phyloP scores from a whole-genome alignment of 768 basidiomycete species.

The Boletus eberwhitei region DNA sequence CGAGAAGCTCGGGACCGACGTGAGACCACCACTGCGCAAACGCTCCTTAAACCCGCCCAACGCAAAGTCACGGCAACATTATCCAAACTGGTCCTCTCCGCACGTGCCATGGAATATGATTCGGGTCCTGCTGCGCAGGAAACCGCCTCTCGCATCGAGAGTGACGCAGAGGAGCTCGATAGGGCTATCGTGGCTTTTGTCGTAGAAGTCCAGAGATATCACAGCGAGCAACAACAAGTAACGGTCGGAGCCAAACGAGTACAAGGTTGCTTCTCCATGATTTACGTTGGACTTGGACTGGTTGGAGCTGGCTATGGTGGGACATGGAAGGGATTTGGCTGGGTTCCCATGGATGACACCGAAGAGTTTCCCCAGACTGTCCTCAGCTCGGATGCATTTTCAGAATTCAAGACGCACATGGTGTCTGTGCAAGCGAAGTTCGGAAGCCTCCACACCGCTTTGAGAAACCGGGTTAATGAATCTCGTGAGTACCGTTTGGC shows the following conservation, averaged over 20 bases:
- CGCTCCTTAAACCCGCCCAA: slow-evolving; percentile 74
- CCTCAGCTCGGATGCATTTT: slow-evolving; percentile 50
- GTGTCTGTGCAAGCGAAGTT: slow-evolving; percentile 51
- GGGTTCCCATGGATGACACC: slow-evolving; percentile 55
- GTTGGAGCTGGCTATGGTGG: slow-evolving; percentile 76
- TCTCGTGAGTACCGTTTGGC: slow-evolving; percentile 23
- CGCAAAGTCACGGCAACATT: slow-evolving; percentile 86
- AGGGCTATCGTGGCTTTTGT: slow-evolving; percentile 68
- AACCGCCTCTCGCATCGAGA: slow-evolving; percentile 67
- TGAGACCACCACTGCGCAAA: slow-evolving; percentile 44
- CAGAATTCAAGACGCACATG: slow-evolving; percentile 49
- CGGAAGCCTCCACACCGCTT: slow-evolving; percentile 26
- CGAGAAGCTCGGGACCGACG: slow-evolving; percentile 45
- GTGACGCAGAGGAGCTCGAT: slow-evolving; percentile 74
- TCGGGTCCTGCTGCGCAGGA: slow-evolving; percentile 60
- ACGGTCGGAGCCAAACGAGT: slow-evolving; percentile 46
- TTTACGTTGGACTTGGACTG: slow-evolving; percentile 71
- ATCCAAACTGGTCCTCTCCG: slow-evolving; percentile 84
- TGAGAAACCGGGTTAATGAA: slow-evolving; percentile 21
- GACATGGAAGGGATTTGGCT: slow-evolving; percentile 84
- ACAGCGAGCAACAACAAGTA: slow-evolving; percentile 32
- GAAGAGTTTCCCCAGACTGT: slow-evolving; percentile 44
- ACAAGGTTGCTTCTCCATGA: slow-evolving; percentile 56
- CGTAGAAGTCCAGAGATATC: slow-evolving; percentile 60
- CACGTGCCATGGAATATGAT: slow-evolving; percentile 86